Percentiles rank a stretch among this genome's conserved stretches.
phyloP scores from a whole-genome alignment of 2,329 filamentous ascomycete species.

The Raffaelea ambrosiae region DNA sequence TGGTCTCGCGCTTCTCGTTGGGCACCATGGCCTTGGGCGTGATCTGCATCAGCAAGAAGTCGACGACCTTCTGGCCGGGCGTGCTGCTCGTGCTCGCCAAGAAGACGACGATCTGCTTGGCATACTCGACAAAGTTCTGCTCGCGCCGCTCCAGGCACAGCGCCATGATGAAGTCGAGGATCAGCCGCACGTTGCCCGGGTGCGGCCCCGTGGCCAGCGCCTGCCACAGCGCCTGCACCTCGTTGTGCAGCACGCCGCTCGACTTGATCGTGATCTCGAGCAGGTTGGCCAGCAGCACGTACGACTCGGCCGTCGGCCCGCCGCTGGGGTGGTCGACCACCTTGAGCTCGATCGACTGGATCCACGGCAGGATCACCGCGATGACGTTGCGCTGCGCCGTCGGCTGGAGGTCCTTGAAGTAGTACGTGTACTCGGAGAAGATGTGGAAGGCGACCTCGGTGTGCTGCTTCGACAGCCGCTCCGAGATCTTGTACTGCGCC shows the following conservation, averaged over 20 bases:
- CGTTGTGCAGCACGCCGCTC: conserved; percentile 81
- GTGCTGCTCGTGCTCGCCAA: conserved; percentile 69
- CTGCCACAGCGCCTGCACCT: conserved; percentile 96
- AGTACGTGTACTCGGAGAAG: conserved; percentile 90
- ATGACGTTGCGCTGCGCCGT: conserved; percentile 88
- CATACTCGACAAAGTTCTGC: conserved; percentile 96
- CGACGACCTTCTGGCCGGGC: conserved; percentile 81
- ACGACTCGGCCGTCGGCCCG: conserved; percentile 81
- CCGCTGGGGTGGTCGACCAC: conserved; percentile 89
- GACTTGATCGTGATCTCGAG: conserved; percentile 95
- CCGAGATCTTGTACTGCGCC: conserved; percentile 94
- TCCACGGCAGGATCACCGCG: conserved; percentile 90
- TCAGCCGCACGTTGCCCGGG: conserved; percentile 85
- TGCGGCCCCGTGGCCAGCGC: conserved; percentile 88
- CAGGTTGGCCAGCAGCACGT: conserved; percentile 89
- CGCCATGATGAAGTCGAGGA: conserved; percentile 93
- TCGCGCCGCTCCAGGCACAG: conserved; percentile 89
- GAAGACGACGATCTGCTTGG: conserved; percentile 97
- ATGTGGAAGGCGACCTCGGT: conserved; percentile 84
- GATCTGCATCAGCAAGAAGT: conserved; percentile 86
- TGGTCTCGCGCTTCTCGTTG: conserved; percentile 57
- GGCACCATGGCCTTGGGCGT: conserved; percentile 96
- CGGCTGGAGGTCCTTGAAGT: conserved; percentile 80
- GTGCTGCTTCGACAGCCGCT: conserved; percentile 79
- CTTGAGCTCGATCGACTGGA: conserved; percentile 87